These are phyloP conservation scores for Globisporangium splendens DNA, from an alignment of 352 stramenopile species.

Conservation along the genomic window DNA sequence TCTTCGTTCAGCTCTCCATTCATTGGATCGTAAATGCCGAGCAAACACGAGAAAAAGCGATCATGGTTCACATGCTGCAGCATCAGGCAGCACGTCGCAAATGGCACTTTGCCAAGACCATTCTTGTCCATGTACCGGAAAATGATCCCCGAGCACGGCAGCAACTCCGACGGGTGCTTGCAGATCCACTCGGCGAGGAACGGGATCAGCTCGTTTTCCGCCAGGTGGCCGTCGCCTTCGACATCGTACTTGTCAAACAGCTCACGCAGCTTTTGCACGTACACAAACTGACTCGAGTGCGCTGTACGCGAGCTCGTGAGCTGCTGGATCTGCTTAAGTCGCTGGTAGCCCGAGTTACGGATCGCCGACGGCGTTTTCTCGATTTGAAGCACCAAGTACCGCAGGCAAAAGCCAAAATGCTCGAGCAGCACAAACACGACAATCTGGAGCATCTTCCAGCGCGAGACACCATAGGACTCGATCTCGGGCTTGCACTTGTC, in stretches of 20 bases:
- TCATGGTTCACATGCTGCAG: constrained; percentile 87
- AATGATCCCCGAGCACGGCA: constrained; percentile 76
- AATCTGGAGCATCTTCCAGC: constrained; percentile 79
- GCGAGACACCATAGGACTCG: constrained; percentile 19
- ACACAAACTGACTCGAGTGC: constrained; percentile 73
- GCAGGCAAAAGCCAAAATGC: constrained; percentile 77
- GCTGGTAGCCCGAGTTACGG: constrained; percentile 64
- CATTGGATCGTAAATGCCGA: constrained; percentile 79
- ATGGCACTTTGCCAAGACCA: constrained; percentile 69
- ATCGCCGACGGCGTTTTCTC: constrained; percentile 76
- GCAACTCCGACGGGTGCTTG: constrained; percentile 74
- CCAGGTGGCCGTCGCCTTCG: constrained; percentile 58
- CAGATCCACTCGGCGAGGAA: constrained; percentile 83
- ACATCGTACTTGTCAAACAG: constrained; percentile 82
- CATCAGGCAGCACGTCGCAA: constrained; percentile 84
- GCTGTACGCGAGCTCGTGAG: constrained; percentile 55
- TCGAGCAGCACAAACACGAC: constrained; percentile 80
- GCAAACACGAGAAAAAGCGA: constrained; percentile 81
- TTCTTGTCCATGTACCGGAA: constrained; percentile 90
- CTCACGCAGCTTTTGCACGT: constrained; percentile 72
- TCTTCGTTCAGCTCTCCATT: constrained; percentile 75
- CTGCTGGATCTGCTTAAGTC: constrained; percentile 79
- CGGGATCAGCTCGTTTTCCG: constrained; percentile 62
- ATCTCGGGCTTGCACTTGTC: constrained; percentile 21
- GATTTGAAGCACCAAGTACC: constrained; percentile 79